Evolutionary conservation across 306 rosid species (phyloP), one percentile per base, ranked within the genome.

Genomic region (Phaseolus lunatus): DNA sequence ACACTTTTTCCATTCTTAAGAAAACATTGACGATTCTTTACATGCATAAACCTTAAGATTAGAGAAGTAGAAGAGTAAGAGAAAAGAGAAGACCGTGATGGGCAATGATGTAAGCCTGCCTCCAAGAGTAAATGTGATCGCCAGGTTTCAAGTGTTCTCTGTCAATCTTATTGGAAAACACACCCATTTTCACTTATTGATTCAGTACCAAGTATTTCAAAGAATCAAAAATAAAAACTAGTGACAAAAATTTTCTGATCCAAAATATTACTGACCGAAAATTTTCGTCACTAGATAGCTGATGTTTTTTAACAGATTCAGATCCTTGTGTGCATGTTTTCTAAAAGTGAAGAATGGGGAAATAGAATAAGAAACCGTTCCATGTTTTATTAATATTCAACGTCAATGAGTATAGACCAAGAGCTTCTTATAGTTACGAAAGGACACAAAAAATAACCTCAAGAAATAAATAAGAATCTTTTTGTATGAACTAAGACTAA

Each of bases 81-180:
- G 33, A 29, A 29, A 29, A 29, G 33, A 31, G 35, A 31, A 77
- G 76, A 91, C 96, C 97, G 62, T 93, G 97, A 81, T 93, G 96
- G 20, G 98, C 87, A 62, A 79, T 87, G 72, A 93, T 31, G 82
- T 90, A 88, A 54, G 87, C 90, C 69, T 57, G 76, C 45, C 91
- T 88, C 97, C 98, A 93, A 2, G 98, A 89, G 79, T 93, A 90
- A 35, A 93, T 86, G 48, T 93, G 98, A 87, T 93, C 94, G 0
- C 92, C 97, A 1, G 91, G 82, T 47, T 82, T 86, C 79, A 93
- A 54, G 19, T 82, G 50, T 18, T 84, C 78, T 82, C 76, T n/a
- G 8, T 82, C 75, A 58, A 88, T 82, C 87, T 83, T 88, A 70
- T 91, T 89, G 4, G 92, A 91, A 16, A 91, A 57, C 76, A 91